Conservation (phyloP, 768 basidiomycete species). For the Leccinum barrowsii region DNA sequence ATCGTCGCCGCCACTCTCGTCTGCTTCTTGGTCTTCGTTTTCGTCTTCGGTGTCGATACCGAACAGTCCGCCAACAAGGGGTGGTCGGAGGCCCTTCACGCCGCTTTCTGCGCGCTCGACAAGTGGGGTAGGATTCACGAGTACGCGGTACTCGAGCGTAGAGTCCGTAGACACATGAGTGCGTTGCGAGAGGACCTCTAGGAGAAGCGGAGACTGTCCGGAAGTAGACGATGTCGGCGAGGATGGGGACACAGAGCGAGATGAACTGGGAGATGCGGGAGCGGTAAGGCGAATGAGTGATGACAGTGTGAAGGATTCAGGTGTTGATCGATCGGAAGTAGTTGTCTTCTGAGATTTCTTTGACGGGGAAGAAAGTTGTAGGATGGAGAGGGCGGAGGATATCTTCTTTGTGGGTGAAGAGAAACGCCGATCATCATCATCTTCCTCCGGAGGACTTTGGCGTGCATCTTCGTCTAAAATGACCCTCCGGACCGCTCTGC, state of each 20-base stretch:
- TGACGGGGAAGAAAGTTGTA: slow-evolving; percentile 17
- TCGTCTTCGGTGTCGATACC: slow-evolving; percentile 46
- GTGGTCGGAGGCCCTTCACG: slow-evolving; percentile 56
- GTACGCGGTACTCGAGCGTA: slow-evolving; percentile 75
- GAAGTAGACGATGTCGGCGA: slow-evolving; percentile 28
- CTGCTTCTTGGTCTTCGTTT: slow-evolving; percentile 40
- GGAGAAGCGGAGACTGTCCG: slow-evolving; percentile 41
- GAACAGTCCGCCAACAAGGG: slow-evolving; percentile 34
- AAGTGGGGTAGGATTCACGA: slow-evolving; percentile 65
- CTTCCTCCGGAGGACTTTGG: background rate
- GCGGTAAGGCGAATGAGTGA: slow-evolving; percentile 15
- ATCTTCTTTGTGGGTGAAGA: slow-evolving; percentile 18
- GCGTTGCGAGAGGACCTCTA: slow-evolving; percentile 64
- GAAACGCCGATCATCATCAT: background rate
- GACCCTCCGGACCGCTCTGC: slow-evolving; percentile 67
- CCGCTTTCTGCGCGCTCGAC: slow-evolving; percentile 64
- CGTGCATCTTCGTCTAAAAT: slow-evolving; percentile 47
- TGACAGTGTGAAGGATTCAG: slow-evolving; percentile 11
- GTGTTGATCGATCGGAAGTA: background rate
- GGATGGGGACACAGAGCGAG: background rate
- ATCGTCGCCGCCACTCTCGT: slow-evolving; percentile 44
- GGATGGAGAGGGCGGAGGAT: slow-evolving; percentile 8
- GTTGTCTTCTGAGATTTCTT: slow-evolving; percentile 7
- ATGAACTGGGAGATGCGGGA: background rate
- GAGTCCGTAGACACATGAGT: slow-evolving; percentile 68